phyloP scores from a whole-genome alignment of 2,329 filamentous ascomycete species.

The Pseudocercospora cruenta region DNA sequence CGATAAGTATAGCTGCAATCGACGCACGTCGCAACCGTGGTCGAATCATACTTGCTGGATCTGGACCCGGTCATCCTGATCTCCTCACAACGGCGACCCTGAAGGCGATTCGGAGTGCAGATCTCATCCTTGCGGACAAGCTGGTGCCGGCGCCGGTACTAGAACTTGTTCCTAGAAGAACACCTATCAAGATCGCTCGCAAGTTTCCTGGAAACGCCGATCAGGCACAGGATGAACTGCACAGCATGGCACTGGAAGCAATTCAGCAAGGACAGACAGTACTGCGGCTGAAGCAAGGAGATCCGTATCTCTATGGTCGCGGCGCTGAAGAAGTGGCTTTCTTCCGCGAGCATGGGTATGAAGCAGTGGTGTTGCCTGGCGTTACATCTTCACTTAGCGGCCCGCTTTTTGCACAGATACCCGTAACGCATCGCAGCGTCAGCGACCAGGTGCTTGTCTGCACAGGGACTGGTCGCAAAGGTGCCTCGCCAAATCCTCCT shows the following conservation, averaged over 20 bases:
- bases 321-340: conserved; percentile 91
- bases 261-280: conserved; percentile 74
- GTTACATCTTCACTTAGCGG: conserved; percentile 87
- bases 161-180: conserved; percentile 86
- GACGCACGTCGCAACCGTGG: conserved; percentile 54
- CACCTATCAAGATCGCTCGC: conserved; percentile 85
- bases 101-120: conserved; percentile 73
- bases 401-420: conserved; percentile 85
- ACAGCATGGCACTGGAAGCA: conserved; percentile 74
- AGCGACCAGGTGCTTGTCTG: conserved; percentile 95
- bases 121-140: conserved; percentile 83
- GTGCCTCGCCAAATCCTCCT: conserved; percentile 78
- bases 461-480: conserved; percentile 92
- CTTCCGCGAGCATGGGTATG: conserved; percentile 73
- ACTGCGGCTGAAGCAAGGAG: conserved; percentile 89
- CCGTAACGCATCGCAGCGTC: conserved; percentile 84
- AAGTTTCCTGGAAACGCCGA: conserved; percentile 99
- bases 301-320: conserved; percentile 93
- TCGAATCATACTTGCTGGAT: conserved; percentile 84
- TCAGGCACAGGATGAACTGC: conserved; percentile 85
- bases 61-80: conserved; percentile 89
- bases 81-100: conserved; percentile 82
- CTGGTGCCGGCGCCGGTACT: conserved; percentile 83
- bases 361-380: conserved; percentile 74
- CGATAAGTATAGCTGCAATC: conserved; percentile 34